Percentiles rank a stretch among this genome's conserved stretches.
Evolutionary conservation across 2,329 filamentous ascomycete genomes (phyloP).

Genomic region (Ophiostoma tasmaniense): DNA sequence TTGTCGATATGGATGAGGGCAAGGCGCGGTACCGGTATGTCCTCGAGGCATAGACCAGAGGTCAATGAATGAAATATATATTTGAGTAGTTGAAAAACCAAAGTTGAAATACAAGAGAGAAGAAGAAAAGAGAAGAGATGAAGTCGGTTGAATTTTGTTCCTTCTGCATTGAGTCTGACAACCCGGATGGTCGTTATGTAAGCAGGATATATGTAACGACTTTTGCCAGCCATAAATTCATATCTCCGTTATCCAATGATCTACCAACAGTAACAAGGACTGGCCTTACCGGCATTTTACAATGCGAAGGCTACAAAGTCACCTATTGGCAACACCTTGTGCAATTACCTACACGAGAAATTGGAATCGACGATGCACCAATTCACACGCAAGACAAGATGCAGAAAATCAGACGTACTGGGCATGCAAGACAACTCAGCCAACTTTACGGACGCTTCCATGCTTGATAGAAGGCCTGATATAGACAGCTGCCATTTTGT

Average conservation of each 20-base stretch:
- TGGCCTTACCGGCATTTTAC: neutral
- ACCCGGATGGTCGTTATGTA: neutral
- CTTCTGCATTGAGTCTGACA: neutral
- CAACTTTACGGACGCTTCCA: neutral
- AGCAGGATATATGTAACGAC: neutral
- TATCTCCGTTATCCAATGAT: neutral
- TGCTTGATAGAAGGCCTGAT: neutral
- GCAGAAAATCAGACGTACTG: neutral
- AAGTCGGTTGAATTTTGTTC: neutral
- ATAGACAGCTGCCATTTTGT: neutral
- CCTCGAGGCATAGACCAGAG: slow-evolving; percentile 23
- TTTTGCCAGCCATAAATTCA: neutral
- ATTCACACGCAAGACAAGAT: neutral
- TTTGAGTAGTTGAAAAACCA: neutral
- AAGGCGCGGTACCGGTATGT: slow-evolving; percentile 46
- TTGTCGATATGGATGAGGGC: slow-evolving; percentile 49
- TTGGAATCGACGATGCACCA: neutral
- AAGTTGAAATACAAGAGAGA: neutral
- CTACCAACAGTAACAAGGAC: neutral
- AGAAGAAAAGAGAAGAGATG: neutral
- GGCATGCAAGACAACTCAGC: neutral
- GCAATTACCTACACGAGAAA: neutral
- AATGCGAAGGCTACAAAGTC: neutral
- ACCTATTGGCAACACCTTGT: neutral
- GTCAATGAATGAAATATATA: neutral